A percentile compares a stretch with the other conserved stretches of the same genome.
These are phyloP conservation scores for Trichosanthes cucumerina DNA, from an alignment of 306 rosid genomes.

Conservation along the genomic window DNA sequence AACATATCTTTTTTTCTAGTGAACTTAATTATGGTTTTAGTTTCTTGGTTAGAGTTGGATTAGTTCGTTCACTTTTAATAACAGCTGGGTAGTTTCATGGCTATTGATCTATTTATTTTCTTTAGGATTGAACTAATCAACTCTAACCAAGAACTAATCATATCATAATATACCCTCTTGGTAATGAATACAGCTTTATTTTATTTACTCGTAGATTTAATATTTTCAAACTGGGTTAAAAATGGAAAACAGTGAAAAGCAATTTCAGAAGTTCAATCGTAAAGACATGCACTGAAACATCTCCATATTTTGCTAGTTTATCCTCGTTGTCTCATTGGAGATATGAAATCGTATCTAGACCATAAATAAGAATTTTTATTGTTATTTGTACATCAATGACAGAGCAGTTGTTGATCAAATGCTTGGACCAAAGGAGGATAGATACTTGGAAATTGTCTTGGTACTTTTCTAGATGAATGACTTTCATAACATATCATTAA, in stretches of 20 bases:
- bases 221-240: neutral
- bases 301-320: neutral
- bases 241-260: neutral
- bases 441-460: constrained; percentile 96
- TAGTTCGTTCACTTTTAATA: neutral
- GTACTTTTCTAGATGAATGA: constrained; percentile 28
- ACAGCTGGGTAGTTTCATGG: neutral
- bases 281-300: neutral
- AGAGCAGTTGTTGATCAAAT: constrained; percentile 90
- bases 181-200: neutral
- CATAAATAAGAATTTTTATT: neutral
- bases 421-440: constrained; percentile 98
- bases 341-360: neutral
- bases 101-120: no score
- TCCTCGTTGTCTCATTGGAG: neutral
- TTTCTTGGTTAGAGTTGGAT: neutral
- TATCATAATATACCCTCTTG: neutral
- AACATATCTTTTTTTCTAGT: neutral
- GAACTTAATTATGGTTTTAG: neutral
- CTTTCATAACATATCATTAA: neutral
- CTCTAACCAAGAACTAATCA: no score
- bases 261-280: neutral
- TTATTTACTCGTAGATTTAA: neutral
- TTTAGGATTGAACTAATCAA: no score
- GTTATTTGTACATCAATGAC: neutral